These are phyloP conservation scores for Vaccinium corymbosum DNA, from an alignment of 148 eudicot genomes.

Conservation along the genomic window DNA sequence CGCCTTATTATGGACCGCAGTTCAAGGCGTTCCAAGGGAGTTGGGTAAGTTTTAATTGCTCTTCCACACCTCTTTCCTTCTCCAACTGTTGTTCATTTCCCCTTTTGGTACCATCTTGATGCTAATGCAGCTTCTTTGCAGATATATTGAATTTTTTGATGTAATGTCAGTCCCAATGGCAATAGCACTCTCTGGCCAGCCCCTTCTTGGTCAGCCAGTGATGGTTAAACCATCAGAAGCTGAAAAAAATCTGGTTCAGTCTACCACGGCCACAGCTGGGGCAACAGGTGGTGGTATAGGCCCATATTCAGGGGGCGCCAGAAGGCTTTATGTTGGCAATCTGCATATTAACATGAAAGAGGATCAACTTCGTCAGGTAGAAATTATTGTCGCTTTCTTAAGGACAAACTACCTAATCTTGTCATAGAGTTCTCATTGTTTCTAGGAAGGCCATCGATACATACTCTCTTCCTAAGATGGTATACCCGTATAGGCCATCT, in stretches of 20 bases:
- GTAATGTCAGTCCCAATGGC: constrained; percentile 96
- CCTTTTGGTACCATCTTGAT: background rate
- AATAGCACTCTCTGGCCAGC: constrained; percentile 89
- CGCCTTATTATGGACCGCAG: constrained; percentile 86
- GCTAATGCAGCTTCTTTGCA: constrained; percentile 24
- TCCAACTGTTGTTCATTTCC: background rate
- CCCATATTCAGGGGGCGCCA: constrained; percentile 59
- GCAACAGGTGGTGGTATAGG: constrained; percentile 48
- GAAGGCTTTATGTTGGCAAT: constrained; percentile 85
- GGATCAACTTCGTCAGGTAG: constrained; percentile 85
- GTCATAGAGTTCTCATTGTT: background rate
- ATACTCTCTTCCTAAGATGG: constrained; percentile 2
- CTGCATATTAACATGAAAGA: constrained; percentile 72
- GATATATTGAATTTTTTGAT: constrained; percentile 92
- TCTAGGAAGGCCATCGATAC: background rate
- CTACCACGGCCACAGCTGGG: constrained; percentile 52
- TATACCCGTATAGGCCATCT: background rate
- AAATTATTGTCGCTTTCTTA: background rate
- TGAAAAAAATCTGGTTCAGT: constrained; percentile 88
- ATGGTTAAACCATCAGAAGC: constrained; percentile 99
- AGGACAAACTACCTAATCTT: background rate
- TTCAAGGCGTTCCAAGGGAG: constrained; percentile 84
- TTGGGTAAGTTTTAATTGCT: constrained; percentile 52
- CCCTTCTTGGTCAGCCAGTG: constrained; percentile 81
- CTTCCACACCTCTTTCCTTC: background rate